These are phyloP conservation scores for Theileria orientalis DNA, from an alignment of 169 alveolate species.

Conservation along the genomic window DNA sequence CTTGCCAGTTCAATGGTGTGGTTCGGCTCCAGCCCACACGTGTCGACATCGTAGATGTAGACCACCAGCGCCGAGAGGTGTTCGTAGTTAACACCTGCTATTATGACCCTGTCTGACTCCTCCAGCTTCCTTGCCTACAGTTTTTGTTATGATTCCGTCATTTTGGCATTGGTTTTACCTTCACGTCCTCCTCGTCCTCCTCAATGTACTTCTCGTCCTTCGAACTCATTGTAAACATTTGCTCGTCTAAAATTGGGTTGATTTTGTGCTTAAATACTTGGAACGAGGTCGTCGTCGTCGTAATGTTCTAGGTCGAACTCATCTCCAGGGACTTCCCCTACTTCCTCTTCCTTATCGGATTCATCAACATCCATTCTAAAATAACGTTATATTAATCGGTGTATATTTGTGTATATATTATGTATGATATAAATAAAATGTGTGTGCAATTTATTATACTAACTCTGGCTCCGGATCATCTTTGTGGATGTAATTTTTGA, in stretches of 20 bases:
- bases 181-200: conserved; percentile 57
- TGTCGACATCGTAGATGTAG: conserved; percentile 40
- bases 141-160: background rate
- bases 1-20: conserved; percentile 41
- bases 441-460: background rate
- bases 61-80: conserved; percentile 52
- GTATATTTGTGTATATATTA: background rate
- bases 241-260: conserved; percentile 34
- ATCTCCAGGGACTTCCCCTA: conserved; percentile 23
- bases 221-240: conserved; percentile 36
- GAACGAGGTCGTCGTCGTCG: conserved; percentile 51
- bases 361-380: background rate
- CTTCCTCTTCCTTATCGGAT: conserved; percentile 1
- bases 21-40: conserved; percentile 60
- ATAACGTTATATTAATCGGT: background rate
- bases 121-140: conserved; percentile 44
- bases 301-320: conserved; percentile 52
- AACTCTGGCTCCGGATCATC: conserved; percentile 3
- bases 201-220: conserved; percentile 42
- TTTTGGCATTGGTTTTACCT: background rate
- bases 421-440: background rate
- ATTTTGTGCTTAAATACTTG: conserved; percentile 20
- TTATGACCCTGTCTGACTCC: conserved; percentile 52
- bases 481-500: conserved; percentile 45
- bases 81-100: conserved; percentile 46